Base-by-base conservation (phyloP, 2,329 filamentous ascomycete species). In the Colletotrichum endophyticum region DNA sequence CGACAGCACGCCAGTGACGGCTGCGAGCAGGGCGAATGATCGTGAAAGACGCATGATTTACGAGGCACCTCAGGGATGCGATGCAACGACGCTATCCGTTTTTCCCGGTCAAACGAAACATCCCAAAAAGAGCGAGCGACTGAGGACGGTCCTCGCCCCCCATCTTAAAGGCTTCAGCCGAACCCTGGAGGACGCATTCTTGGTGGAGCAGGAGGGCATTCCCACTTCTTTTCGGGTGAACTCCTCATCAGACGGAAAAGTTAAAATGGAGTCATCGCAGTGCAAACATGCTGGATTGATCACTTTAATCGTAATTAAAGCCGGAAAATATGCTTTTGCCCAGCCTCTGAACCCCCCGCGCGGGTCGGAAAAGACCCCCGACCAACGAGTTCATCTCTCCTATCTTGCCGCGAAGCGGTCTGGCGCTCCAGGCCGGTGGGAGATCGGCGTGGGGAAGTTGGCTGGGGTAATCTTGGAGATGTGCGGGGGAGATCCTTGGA, bases 221-320 rank as follows among this genome's bases (percentile, higher is more conserved):
- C 72, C 72, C 49, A 75, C 72, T 71, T 74, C 39, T 70, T 70
- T 53, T 74, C 72, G 67, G 72, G 67, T 70, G 72, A 74, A 59
- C 7, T 28, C 22, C 49, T 64, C 34, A 61, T 66, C 61, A 66
- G 67, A 75, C 61, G 72, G 72, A 75, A 75, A 75, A 75, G 68
- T 70, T 75, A 44, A 53, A 71, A 15, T 66, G 12, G 27, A 66
- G 66, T 57, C 71, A 34, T 32, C n/a, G 13, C 66, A 70, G 36
- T 22, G 9, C 3, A n/a, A 9, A 15, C 2, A 13, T 6, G 25
- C 57, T 64, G 32, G 28, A 53, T 13, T 19, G 22, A 59, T 12
- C 32, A 36, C 22, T 66, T 57, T 15, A 49, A 64, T 49, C 11
- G 36, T 53, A 39, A 44, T 53, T 49, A 44, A 66, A 30, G 13